Base-by-base conservation (phyloP, 2,329 filamentous ascomycete species). In the Pseudocercospora eumusae region DNA sequence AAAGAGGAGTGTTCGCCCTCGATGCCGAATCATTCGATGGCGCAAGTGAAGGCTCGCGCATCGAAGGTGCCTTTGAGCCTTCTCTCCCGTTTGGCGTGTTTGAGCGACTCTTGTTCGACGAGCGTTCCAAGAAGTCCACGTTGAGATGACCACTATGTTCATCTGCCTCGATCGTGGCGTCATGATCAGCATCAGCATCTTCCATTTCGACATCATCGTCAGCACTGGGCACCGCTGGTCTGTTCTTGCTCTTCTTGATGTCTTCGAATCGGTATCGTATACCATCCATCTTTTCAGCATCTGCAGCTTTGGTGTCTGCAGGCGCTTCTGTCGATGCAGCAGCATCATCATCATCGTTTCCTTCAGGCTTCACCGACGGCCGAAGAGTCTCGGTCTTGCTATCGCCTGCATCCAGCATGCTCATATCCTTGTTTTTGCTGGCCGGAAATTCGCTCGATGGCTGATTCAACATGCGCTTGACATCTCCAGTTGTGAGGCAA, bases 401-500 rank as follows among this genome's bases (percentile, higher is more conserved):
- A 11, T 54, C 28, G n/a, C 31, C 10, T 13, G 31, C 64, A 62
- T 73, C 69, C 27, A 64, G 60, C 65, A 74, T 73, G 25, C 67
- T 64, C n/a, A 60, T 61, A 9, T 56, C 62, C 49, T 66, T 61
- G 15, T 45, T 54, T 21, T 58, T 56, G 47, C 59, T 63, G 7
- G 70, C 73, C 2, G 73, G 73, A 61, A 76, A 81, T 6, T 70
- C 69, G 44, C 73, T 76, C 27, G 84, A 83, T 45, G 84, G 82
- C 65, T 79, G 80, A 47, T 78, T 76, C 15, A 90, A 78, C 70
- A 88, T 79, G 21, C 70, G 76, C 62, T 80, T 71, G 1, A 89
- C 73, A 70, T 90, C 81, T 11, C 86, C 93, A 45, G 85, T 83
- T 0, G 91, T 96, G 75, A 95, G 96, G 9, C 88, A 81, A 64